Evolutionary conservation across 2,329 filamentous ascomycete genomes (phyloP).

Genomic region (Colletotrichum shisoi): DNA sequence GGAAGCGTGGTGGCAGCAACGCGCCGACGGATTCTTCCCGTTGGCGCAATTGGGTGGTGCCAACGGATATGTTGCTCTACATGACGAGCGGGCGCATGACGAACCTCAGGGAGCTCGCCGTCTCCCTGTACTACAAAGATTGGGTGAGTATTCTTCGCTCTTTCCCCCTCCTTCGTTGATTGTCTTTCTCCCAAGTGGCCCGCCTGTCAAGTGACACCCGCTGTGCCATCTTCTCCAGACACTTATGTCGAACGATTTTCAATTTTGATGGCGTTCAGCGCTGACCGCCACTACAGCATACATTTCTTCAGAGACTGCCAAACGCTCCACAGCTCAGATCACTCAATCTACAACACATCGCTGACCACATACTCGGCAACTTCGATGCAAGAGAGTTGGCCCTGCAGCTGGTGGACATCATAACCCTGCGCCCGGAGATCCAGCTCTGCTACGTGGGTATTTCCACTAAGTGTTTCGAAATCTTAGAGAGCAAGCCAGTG

Average conservation of each 20-base stretch:
- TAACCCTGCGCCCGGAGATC: slow-evolving; percentile 77
- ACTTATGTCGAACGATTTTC: not conserved
- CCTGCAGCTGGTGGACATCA: slow-evolving; percentile 78
- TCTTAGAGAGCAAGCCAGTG: slow-evolving; percentile 69
- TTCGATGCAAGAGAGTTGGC: slow-evolving; percentile 73
- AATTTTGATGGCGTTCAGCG: not conserved
- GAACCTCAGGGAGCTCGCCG: slow-evolving; percentile 73
- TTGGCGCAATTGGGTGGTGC: slow-evolving; percentile 76
- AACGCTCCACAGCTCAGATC: slow-evolving; percentile 74
- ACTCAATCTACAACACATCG: slow-evolving; percentile 73
- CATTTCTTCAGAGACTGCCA: slow-evolving; percentile 78
- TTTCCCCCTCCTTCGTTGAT: not conserved
- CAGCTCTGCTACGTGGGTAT: slow-evolving; percentile 81
- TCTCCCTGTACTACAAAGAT: slow-evolving; percentile 76
- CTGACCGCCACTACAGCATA: slow-evolving; percentile 63
- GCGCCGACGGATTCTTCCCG: slow-evolving; percentile 51
- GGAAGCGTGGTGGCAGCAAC: slow-evolving; percentile 47
- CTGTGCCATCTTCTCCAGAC: not conserved
- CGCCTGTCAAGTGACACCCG: slow-evolving; percentile 16
- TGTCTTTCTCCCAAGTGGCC: not conserved
- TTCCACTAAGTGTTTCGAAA: slow-evolving; percentile 80
- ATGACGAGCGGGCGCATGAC: slow-evolving; percentile 80
- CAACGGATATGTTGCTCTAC: slow-evolving; percentile 72
- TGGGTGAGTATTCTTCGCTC: slow-evolving; percentile 66
- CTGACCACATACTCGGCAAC: slow-evolving; percentile 65